Conservation (phyloP, 164 flowering plant genomes). For the Aristolochia contorta region DNA sequence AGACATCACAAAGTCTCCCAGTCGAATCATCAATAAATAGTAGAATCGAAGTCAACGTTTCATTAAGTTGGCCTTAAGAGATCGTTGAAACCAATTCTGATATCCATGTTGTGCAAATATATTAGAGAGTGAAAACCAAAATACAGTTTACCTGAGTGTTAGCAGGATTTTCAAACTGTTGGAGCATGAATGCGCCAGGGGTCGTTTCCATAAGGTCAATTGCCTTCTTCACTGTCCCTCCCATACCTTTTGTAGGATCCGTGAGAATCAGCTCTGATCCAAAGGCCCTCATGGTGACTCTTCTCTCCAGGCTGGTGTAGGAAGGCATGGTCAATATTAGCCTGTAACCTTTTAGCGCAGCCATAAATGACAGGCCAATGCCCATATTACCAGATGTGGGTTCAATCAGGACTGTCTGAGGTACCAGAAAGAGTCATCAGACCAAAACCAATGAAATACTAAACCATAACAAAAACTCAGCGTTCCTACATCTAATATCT, state of each 20-base stretch:
- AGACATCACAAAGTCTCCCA: too few species aligned
- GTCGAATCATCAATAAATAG: too few species aligned
- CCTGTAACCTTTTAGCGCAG: constrained; percentile 90
- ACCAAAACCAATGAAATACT: not conserved
- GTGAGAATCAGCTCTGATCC: constrained; percentile 87
- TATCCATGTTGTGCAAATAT: not conserved
- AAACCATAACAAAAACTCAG: not conserved
- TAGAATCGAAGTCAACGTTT: too few species aligned
- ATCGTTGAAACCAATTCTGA: too few species aligned
- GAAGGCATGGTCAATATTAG: constrained; percentile 96
- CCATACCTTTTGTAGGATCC: constrained; percentile 93
- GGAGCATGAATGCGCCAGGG: constrained; percentile 81
- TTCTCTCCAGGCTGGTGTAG: constrained; percentile 95
- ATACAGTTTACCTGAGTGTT: constrained; percentile 51
- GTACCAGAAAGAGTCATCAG: not conserved
- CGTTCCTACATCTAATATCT: not conserved
- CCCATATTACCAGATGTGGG: constrained; percentile 99
- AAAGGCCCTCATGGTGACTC: constrained; percentile 89
- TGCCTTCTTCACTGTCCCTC: constrained; percentile 91
- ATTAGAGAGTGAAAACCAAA: not conserved
- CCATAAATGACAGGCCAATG: constrained; percentile 93
- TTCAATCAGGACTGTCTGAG: constrained; percentile 86
- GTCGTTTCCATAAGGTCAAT: constrained; percentile 67
- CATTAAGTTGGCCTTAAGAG: too few species aligned
- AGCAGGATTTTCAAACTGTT: constrained; percentile 89